Evolutionary conservation across 2,329 filamentous ascomycete genomes (phyloP).

Genomic region (Penicillium sp.): DNA sequence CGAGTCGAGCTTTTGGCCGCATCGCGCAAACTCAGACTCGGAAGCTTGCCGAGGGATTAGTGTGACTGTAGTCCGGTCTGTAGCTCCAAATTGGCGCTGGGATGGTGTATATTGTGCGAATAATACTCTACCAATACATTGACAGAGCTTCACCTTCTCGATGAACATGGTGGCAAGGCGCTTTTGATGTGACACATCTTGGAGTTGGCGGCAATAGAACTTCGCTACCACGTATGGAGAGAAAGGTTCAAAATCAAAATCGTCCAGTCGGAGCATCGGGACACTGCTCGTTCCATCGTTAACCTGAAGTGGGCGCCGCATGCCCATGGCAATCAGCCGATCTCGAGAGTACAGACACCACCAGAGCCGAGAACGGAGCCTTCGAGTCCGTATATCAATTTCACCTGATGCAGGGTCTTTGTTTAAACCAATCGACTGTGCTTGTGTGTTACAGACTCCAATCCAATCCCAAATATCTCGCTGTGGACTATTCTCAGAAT

Average conservation of each 20-base stretch:
- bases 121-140: conserved; percentile 81
- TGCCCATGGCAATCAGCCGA: conserved; percentile 80
- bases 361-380: conserved; percentile 85
- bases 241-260: conserved; percentile 72
- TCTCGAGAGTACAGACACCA: conserved; percentile 94
- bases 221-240: conserved; percentile 65
- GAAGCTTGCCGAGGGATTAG: conserved; percentile 78
- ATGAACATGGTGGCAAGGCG: conserved; percentile 81
- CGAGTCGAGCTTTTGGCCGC: conserved; percentile 70
- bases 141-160: conserved; percentile 79
- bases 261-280: conserved; percentile 74
- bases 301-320: conserved; percentile 83
- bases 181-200: conserved; percentile 68
- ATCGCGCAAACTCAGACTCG: conserved; percentile 70
- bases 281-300: conserved; percentile 89
- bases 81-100: conserved; percentile 67
- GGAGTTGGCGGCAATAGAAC: conserved; percentile 64
- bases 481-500: conserved; percentile 78
- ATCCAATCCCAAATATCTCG: conserved; percentile 97
- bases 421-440: conserved; percentile 82
- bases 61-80: conserved; percentile 73
- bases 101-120: conserved; percentile 84
- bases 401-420: conserved; percentile 63
- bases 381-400: conserved; percentile 66
- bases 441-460: conserved; percentile 82